These are phyloP conservation scores for Wickerhamomyces hampshirensis DNA, from an alignment of 805 yeast genomes.

Conservation along the genomic window DNA sequence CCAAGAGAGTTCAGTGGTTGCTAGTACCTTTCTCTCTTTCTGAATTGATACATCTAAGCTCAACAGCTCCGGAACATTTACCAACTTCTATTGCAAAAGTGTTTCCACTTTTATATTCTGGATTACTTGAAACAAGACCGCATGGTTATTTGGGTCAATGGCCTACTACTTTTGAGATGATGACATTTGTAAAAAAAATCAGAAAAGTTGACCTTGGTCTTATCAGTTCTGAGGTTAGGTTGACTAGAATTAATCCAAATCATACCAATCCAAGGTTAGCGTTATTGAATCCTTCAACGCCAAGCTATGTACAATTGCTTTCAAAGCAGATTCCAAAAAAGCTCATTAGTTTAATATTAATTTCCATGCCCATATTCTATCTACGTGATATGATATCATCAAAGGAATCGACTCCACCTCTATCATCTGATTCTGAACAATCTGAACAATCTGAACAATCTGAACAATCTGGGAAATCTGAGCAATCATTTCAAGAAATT, in stretches of 20 bases:
- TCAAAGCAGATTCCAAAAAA: slow-evolving; percentile 10
- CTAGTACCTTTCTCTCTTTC: slow-evolving; percentile 14
- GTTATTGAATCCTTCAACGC: slow-evolving; percentile 13
- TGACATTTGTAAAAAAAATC: slow-evolving; percentile 3
- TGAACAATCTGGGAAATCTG: background rate
- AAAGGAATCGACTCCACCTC: background rate
- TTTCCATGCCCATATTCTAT: slow-evolving; percentile 10
- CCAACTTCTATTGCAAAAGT: slow-evolving; percentile 7
- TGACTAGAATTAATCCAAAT: slow-evolving; percentile 10
- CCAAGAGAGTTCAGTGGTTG: slow-evolving; percentile 10
- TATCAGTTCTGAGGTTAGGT: slow-evolving; percentile 6
- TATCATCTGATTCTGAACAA: background rate
- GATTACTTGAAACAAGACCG: slow-evolving; percentile 15
- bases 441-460: background rate
- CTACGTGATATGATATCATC: background rate
- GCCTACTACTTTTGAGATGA: slow-evolving; percentile 9
- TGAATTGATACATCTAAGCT: slow-evolving; percentile 13
- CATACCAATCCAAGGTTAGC: slow-evolving; percentile 11
- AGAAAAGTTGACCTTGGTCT: slow-evolving; percentile 12
- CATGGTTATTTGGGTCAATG: slow-evolving; percentile 8
- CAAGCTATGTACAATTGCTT: slow-evolving; percentile 7
- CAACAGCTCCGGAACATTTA: slow-evolving; percentile 12
- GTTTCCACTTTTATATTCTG: slow-evolving; percentile 7
- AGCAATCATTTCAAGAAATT: background rate
- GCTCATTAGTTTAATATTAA: slow-evolving; percentile 1